These are phyloP conservation scores for Trypethelium eluteriae DNA, from an alignment of 495 filamentous ascomycete genomes.

Conservation along the genomic window DNA sequence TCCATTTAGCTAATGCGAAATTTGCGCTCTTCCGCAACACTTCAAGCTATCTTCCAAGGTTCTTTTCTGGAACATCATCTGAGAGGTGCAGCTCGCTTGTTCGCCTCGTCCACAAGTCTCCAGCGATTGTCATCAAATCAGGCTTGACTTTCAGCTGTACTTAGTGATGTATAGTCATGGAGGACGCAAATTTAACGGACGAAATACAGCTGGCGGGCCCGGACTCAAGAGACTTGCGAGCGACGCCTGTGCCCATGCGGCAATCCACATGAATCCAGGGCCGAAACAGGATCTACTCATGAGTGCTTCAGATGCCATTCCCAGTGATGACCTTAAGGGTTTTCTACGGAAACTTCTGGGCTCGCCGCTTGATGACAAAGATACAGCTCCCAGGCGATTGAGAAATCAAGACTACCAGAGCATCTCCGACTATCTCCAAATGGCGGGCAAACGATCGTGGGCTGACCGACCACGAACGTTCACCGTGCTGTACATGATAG, in stretches of 20 bases:
- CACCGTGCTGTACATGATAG: slow-evolving; percentile 20
- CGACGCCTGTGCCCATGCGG: neutral
- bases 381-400: neutral
- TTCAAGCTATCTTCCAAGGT: neutral
- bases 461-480: slow-evolving; percentile 23
- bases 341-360: slow-evolving; percentile 2
- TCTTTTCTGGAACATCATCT: neutral
- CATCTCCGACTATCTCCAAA: slow-evolving; percentile 1
- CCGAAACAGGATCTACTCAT: neutral
- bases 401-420: slow-evolving; percentile 5
- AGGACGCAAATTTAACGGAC: neutral
- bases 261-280: neutral
- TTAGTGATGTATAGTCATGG: neutral
- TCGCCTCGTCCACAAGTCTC: neutral
- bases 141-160: neutral
- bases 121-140: neutral
- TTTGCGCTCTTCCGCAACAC: neutral
- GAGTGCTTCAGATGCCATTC: slow-evolving; percentile 2
- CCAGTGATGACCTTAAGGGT: neutral
- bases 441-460: slow-evolving; percentile 3
- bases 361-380: slow-evolving; percentile 7
- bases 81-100: neutral
- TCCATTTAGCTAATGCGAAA: neutral
- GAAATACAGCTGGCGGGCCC: neutral
- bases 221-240: slow-evolving; percentile 6